phyloP scores from a whole-genome alignment of 2,329 filamentous ascomycete species.

The Monosporascus ibericus region DNA sequence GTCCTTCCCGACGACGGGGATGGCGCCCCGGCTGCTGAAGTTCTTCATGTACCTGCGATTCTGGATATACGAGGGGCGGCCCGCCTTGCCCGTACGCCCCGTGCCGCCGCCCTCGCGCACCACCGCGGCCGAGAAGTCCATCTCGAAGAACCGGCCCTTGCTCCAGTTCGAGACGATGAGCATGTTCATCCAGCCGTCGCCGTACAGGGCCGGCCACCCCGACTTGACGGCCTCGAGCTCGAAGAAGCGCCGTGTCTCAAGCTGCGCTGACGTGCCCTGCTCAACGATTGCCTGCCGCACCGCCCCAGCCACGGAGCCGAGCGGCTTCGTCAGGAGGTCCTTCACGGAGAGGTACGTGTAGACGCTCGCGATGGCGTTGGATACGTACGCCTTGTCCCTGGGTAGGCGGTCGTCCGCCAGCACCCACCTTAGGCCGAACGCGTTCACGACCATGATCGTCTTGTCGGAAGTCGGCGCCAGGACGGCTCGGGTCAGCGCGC shows the following conservation, averaged over 20 bases:
- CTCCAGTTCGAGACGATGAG: slow-evolving; percentile 29
- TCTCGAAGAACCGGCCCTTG: slow-evolving; percentile 27
- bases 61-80: slow-evolving; percentile 14
- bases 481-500: slow-evolving; percentile 17
- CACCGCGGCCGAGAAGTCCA: slow-evolving; percentile 29
- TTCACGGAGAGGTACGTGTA: slow-evolving; percentile 12
- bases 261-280: slow-evolving; percentile 28
- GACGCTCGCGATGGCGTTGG: slow-evolving; percentile 14
- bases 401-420: slow-evolving; percentile 24
- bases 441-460: slow-evolving; percentile 31
- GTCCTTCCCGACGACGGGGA: slow-evolving; percentile 19
- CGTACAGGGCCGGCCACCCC: slow-evolving; percentile 13
- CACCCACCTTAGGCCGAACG: slow-evolving; percentile 29
- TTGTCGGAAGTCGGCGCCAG: slow-evolving; percentile 17
- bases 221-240: slow-evolving; percentile 1
- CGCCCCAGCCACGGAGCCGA: slow-evolving; percentile 12
- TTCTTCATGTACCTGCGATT: slow-evolving; percentile 6
- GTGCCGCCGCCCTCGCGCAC: slow-evolving; percentile 4
- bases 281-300: slow-evolving; percentile 27
- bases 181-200: slow-evolving; percentile 14
- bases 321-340: slow-evolving; percentile 15
- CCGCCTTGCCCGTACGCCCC: slow-evolving; percentile 6
- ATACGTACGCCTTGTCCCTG: slow-evolving; percentile 14
- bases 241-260: slow-evolving; percentile 17
- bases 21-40: slow-evolving; percentile 10